These are phyloP conservation scores for barrel medic (Medicago truncatula) DNA, from an alignment of 306 rosid genomes.

Conservation along the genomic window MtrunA17r5.0-ANR NC_053046.1:7990501-7991000, in stretches of 20 bases:
- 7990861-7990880: conserved; percentile 41
- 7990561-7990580: conserved; percentile 73
- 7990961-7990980: conserved; percentile 59
- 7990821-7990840: conserved; percentile 40
- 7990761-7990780: conserved; percentile 33
- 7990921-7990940: conserved; percentile 63
- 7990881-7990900: conserved; percentile 54
- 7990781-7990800: conserved; percentile 37
- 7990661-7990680: conserved; percentile 81
- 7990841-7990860: conserved; percentile 49
- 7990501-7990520: conserved; percentile 43
- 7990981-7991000: conserved; percentile 57
- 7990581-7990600: conserved; percentile 56
- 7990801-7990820: conserved; percentile 28
- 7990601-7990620: conserved; percentile 28
- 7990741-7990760: conserved; percentile 44
- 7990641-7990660: conserved; percentile 77
- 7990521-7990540: conserved; percentile 46
- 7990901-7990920: conserved; percentile 42
- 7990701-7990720: conserved; percentile 40
- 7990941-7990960: conserved; percentile 62
- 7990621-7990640: conserved; percentile 49
- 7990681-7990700: conserved; percentile 46
- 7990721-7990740: conserved; percentile 38
- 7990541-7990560: conserved; percentile 61